Evolutionary conservation across 2,329 filamentous ascomycete genomes (phyloP).

Genomic region (Paraconiothyrium sp.): DNA sequence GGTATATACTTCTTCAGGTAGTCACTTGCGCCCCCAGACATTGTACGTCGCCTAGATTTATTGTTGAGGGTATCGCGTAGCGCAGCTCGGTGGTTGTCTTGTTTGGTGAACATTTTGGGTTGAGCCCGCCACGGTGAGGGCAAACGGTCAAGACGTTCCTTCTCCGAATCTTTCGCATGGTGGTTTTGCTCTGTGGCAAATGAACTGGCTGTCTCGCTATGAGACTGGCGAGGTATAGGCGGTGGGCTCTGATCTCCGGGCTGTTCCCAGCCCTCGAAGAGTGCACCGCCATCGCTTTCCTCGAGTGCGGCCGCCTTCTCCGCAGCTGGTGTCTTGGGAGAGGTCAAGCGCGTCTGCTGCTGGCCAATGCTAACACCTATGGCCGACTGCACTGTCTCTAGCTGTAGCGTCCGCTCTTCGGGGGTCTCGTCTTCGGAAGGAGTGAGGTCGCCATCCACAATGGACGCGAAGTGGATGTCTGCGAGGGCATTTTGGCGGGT

Average conservation of each 20-base stretch:
- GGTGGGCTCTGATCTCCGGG: slow-evolving; percentile 24
- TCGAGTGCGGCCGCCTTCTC: slow-evolving; percentile 68
- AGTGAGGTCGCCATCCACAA: slow-evolving; percentile 52
- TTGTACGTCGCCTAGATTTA: slow-evolving; percentile 49
- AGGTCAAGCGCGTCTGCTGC: slow-evolving; percentile 65
- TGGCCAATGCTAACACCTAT: slow-evolving; percentile 69
- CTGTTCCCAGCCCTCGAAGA: slow-evolving; percentile 57
- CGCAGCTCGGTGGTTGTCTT: slow-evolving; percentile 47
- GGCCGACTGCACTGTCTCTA: slow-evolving; percentile 56
- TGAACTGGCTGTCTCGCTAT: slow-evolving; percentile 5
- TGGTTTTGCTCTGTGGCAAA: background rate
- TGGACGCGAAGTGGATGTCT: slow-evolving; percentile 53
- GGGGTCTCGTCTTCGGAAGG: slow-evolving; percentile 57
- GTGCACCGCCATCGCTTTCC: slow-evolving; percentile 53
- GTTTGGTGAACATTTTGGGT: slow-evolving; percentile 47
- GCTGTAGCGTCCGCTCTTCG: slow-evolving; percentile 38
- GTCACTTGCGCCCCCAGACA: slow-evolving; percentile 50
- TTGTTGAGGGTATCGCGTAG: slow-evolving; percentile 50
- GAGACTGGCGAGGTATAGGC: slow-evolving; percentile 4
- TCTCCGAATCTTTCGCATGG: slow-evolving; percentile 1
- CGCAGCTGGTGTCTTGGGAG: slow-evolving; percentile 65
- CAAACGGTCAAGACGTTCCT: slow-evolving; percentile 38
- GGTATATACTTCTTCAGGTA: slow-evolving; percentile 47
- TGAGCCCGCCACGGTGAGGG: slow-evolving; percentile 59
- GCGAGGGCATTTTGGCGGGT: slow-evolving; percentile 51